These are phyloP conservation scores for Hura crepitans DNA, from an alignment of 441 rosid species.

Conservation along the genomic window DNA sequence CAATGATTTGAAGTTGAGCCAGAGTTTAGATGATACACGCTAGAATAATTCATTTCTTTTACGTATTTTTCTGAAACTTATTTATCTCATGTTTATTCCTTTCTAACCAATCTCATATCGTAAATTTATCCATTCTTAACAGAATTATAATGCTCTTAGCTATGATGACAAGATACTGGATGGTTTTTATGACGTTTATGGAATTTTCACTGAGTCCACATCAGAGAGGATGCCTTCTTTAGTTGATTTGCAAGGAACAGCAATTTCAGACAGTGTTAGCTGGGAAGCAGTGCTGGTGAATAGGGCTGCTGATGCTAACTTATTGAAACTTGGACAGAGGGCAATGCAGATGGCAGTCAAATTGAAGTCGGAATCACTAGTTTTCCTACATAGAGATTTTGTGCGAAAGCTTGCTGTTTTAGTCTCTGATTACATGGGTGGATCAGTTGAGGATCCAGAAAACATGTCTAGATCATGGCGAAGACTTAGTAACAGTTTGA, in stretches of 20 bases:
- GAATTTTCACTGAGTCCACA: constrained; percentile 51
- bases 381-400: constrained; percentile 41
- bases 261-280: constrained; percentile 48
- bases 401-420: constrained; percentile 65
- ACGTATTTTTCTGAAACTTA: constrained; percentile 20
- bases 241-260: constrained; percentile 80
- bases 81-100: constrained; percentile 31
- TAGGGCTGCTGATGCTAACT: constrained; percentile 78
- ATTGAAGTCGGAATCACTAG: constrained; percentile 47
- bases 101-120: constrained; percentile 56
- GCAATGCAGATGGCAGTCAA: constrained; percentile 55
- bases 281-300: constrained; percentile 95
- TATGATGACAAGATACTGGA: constrained; percentile 96
- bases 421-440: constrained; percentile 92
- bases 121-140: constrained; percentile 67
- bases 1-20: background rate
- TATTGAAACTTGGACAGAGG: constrained; percentile 68
- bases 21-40: background rate
- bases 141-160: constrained; percentile 90
- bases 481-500: constrained; percentile 74
- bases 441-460: constrained; percentile 75
- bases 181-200: constrained; percentile 88
- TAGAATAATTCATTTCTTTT: constrained; percentile 13
- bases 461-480: constrained; percentile 68
- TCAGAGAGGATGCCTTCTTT: constrained; percentile 84